Conservation (phyloP, 495 filamentous ascomycete genomes). For the Hypoxylon subgilvum region DNA sequence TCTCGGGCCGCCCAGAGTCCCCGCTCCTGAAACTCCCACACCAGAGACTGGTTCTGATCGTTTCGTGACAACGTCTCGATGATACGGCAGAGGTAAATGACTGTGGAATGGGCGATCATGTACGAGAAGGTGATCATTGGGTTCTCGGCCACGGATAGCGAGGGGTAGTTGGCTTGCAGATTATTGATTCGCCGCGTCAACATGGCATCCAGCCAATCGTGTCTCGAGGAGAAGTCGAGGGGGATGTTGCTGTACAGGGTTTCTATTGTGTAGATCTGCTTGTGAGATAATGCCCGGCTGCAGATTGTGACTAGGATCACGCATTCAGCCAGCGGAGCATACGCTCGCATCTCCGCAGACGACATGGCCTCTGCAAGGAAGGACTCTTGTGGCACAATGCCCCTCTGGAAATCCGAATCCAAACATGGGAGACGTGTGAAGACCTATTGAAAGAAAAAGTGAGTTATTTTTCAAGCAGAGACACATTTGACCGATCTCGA, state of each 20-base stretch:
- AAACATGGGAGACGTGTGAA: slow-evolving; percentile 55
- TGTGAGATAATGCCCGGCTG: slow-evolving; percentile 54
- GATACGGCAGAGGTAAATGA: slow-evolving; percentile 50
- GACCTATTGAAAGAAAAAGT: slow-evolving; percentile 34
- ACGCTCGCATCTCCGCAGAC: slow-evolving; percentile 39
- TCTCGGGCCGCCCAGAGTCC: slow-evolving; percentile 47
- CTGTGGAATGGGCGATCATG: slow-evolving; percentile 53
- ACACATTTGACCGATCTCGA: slow-evolving; percentile 14
- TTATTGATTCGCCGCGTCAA: slow-evolving; percentile 47
- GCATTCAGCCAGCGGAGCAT: slow-evolving; percentile 56
- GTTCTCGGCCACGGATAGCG: slow-evolving; percentile 46
- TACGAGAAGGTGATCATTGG: slow-evolving; percentile 53
- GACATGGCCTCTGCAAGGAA: slow-evolving; percentile 55
- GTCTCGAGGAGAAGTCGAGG: slow-evolving; percentile 53
- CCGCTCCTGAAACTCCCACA: slow-evolving; percentile 44
- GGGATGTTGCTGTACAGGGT: slow-evolving; percentile 31
- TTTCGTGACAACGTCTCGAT: slow-evolving; percentile 32
- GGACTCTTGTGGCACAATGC: slow-evolving; percentile 48
- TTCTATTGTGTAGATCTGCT: slow-evolving; percentile 43
- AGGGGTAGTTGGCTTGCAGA: slow-evolving; percentile 42
- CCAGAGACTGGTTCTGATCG: slow-evolving; percentile 25
- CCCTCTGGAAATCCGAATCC: slow-evolving; percentile 59
- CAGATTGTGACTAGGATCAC: slow-evolving; percentile 56
- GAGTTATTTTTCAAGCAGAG: not conserved
- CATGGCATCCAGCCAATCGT: slow-evolving; percentile 57